A percentile compares a stretch with the other conserved stretches of the same genome.
Conservation (phyloP, 345 rosid genomes). For the Cochlearia excelsa region DNA sequence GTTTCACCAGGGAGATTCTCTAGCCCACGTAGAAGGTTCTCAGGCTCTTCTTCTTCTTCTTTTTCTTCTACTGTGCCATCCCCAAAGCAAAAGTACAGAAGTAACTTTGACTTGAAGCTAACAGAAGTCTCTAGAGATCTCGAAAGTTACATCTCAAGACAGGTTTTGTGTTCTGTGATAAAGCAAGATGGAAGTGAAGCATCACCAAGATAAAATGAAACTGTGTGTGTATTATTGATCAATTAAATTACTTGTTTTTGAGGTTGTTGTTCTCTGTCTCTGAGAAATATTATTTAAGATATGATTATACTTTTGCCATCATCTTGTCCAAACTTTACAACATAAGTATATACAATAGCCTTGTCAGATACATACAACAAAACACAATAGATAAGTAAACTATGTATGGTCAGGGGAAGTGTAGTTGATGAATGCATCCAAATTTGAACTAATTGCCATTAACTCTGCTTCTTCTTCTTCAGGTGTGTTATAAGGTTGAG, state of each 20-base stretch:
- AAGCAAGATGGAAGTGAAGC: conserved; percentile 70
- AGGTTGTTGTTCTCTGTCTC: conserved; percentile 39
- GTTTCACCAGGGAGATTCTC: conserved; percentile 68
- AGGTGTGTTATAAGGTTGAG: too few species aligned
- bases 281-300: conserved; percentile 44
- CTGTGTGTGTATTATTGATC: conserved; percentile 23
- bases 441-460: too few species aligned
- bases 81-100: conserved; percentile 69
- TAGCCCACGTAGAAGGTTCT: conserved; percentile 87
- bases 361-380: too few species aligned
- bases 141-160: conserved; percentile 81
- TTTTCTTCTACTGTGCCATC: conserved; percentile 43
- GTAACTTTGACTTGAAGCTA: conserved; percentile 80
- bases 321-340: conserved; percentile 6
- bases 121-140: conserved; percentile 88
- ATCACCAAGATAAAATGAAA: conserved; percentile 49
- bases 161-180: conserved; percentile 74
- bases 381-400: too few species aligned
- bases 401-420: too few species aligned
- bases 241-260: conserved; percentile 4
- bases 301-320: conserved; percentile 21
- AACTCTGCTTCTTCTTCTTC: too few species aligned
- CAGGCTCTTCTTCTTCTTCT: conserved; percentile 48
- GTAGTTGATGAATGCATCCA: too few species aligned
- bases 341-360: background rate